A percentile compares a stretch with the other conserved stretches of the same genome.
phyloP scores from a whole-genome alignment of 1,139 yeast species.

The Blastobotrys ciferrii region DNA sequence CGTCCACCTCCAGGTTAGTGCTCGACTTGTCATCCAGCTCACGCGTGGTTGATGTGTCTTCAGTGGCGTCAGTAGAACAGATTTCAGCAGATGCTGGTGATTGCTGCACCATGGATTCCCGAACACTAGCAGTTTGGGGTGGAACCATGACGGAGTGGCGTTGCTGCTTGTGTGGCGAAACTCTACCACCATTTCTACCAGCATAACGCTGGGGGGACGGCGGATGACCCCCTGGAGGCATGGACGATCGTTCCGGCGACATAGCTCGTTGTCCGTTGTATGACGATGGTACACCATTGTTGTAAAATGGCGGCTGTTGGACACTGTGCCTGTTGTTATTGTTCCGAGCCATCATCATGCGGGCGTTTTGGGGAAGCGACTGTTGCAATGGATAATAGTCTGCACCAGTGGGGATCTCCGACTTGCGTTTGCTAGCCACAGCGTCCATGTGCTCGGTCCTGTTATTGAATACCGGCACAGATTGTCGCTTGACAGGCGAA shows the following conservation, averaged over 20 bases:
- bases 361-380: conserved; percentile 1
- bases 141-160: not conserved
- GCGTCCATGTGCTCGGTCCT: not conserved
- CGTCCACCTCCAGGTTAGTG: not conserved
- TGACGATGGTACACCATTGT: not conserved
- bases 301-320: not conserved
- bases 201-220: conserved; percentile 7
- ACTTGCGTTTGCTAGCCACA: conserved; percentile 4
- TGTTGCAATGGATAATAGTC: conserved; percentile 3
- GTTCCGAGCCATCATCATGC: not conserved
- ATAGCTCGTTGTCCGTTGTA: not conserved
- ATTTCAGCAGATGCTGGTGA: not conserved
- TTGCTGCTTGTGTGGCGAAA: not conserved
- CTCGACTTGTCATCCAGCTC: not conserved
- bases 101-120: not conserved
- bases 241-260: not conserved
- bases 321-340: not conserved
- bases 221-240: not conserved
- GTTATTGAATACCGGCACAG: conserved; percentile 16
- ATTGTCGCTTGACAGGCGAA: conserved; percentile 16
- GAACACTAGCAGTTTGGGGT: not conserved
- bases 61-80: not conserved
- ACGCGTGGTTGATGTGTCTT: not conserved
- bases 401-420: conserved; percentile 4
- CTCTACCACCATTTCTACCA: not conserved